Conservation (phyloP, 192 early-diverging fungal genomes). For the Coemansia sp. region DNA sequence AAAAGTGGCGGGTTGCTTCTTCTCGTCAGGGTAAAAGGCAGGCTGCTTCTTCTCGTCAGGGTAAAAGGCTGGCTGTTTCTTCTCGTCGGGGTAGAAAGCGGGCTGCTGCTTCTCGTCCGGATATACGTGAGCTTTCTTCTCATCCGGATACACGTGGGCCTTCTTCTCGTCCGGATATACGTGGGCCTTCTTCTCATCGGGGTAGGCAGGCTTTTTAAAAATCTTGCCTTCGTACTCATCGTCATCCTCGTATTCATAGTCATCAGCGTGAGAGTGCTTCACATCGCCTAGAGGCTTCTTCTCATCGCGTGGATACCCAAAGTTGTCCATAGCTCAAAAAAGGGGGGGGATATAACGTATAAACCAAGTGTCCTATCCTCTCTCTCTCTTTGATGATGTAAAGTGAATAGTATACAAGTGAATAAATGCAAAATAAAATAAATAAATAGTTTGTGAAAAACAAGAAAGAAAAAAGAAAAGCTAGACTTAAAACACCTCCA, state of each 20-base stretch:
- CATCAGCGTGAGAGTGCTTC: slow-evolving; percentile 3
- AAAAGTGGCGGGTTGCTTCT: not conserved
- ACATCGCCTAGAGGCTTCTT: slow-evolving; percentile 3
- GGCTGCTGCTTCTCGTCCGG: slow-evolving; percentile 11
- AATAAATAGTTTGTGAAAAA: slow-evolving; percentile 5
- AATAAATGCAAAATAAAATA: not conserved
- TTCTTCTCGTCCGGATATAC: slow-evolving; percentile 26
- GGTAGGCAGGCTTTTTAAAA: not conserved
- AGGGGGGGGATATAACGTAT: not conserved
- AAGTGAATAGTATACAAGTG: slow-evolving; percentile 10
- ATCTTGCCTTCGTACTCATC: slow-evolving; percentile 8
- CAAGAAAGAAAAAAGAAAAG: slow-evolving; percentile 3
- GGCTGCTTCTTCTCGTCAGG: slow-evolving; percentile 1
- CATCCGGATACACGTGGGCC: slow-evolving; percentile 5
- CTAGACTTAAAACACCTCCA: not conserved
- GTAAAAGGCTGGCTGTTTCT: not conserved
- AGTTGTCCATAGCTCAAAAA: not conserved
- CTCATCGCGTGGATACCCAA: slow-evolving; percentile 9
- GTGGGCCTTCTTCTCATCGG: slow-evolving; percentile 17
- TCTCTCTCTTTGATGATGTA: not conserved
- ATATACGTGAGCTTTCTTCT: slow-evolving; percentile 15
- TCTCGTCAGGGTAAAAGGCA: slow-evolving; percentile 19
- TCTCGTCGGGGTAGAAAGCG: not conserved
- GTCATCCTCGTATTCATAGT: not conserved
- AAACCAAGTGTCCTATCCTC: slow-evolving; percentile 4